Evolutionary conservation across 1,284 basidiomycete genomes (phyloP), one percentile per base, ranked within the genome.

Genomic region (Lignosus rhinocerotis): DNA sequence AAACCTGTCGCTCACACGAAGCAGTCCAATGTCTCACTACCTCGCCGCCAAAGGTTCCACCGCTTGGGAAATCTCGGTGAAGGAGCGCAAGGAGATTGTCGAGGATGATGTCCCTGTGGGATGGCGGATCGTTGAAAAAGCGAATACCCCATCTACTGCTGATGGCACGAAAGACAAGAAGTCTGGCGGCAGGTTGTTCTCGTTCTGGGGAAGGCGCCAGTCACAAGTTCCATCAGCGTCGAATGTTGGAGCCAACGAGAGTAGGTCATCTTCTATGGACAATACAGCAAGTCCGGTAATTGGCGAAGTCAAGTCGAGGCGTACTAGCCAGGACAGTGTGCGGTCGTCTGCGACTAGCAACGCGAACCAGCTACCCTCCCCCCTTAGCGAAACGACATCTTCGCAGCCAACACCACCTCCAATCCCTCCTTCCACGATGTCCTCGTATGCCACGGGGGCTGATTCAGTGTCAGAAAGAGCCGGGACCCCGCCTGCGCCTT

Each of bases 51-150:
- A 87, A 70, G 88, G 87, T 1, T 87, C 86, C 4, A 80, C 81
- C 16, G 83, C 87, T 32, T 92, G 90, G 90, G 87, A 91, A 67
- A 76, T 77, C 11, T 80, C 85, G 12, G 74, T 90, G 1, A 89
- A 84, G 70, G 76, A 80, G 3, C 76, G 74, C 46, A 78, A 79
- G 38, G 82, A 81, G 17, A 60, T 76, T 36, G 62, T 73, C n/a
- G 73, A 77, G 32, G 83, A 87, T 61, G 72, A 84, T 60, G 70
- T 84, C 6, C 87, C 86, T 17, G 73, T 76, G 8, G 89, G 89
- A 4, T 91, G 89, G 89, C 77, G 83, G 53, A 76, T 84, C 12
- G 66, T 84, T n/a, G 79, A 82, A 56, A 77, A 79, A 64, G 73
- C 77, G 12, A 58, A 71, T 32, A 61, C 69, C 30, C 53, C 63